Percentiles rank a stretch among this genome's conserved stretches.
Conservation (phyloP, 257 asterid genomes). For the Perilla frutescens region DNA sequence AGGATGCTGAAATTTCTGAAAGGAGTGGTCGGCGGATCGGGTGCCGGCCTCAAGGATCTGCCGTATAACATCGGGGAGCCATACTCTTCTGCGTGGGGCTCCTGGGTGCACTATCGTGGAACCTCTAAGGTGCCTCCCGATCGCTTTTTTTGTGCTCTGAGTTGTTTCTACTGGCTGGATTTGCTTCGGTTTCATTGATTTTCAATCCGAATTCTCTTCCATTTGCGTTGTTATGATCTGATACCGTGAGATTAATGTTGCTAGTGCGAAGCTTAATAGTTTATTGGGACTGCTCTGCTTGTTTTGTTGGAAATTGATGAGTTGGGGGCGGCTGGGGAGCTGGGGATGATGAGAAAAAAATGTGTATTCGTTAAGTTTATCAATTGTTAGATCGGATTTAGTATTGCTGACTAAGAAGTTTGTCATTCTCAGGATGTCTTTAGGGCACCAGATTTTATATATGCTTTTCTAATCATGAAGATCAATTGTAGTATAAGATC, state of each 20-base stretch:
- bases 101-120: conserved; percentile 95
- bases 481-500: conserved; percentile 13
- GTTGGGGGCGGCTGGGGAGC: conserved; percentile 22
- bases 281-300: conserved; percentile 6
- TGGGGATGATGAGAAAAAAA: background rate
- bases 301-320: conserved; percentile 12
- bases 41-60: conserved; percentile 91
- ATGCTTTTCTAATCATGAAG: background rate
- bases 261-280: conserved; percentile 8
- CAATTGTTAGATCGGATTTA: conserved; percentile 26
- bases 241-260: conserved; percentile 30
- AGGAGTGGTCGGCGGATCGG: conserved; percentile 97
- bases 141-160: conserved; percentile 12
- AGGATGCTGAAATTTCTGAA: conserved; percentile 87
- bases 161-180: conserved; percentile 29
- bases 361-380: background rate
- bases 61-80: conserved; percentile 98
- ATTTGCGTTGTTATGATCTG: conserved; percentile 28
- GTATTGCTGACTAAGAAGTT: conserved; percentile 20
- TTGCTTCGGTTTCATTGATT: conserved; percentile 6
- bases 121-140: conserved; percentile 67
- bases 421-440: conserved; percentile 13
- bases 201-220: conserved; percentile 21
- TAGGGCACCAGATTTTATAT: conserved; percentile 1
- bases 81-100: conserved; percentile 96